Evolutionary conservation across 2,329 filamentous ascomycete genomes (phyloP).

Genomic region (Cordyceps farinosa): DNA sequence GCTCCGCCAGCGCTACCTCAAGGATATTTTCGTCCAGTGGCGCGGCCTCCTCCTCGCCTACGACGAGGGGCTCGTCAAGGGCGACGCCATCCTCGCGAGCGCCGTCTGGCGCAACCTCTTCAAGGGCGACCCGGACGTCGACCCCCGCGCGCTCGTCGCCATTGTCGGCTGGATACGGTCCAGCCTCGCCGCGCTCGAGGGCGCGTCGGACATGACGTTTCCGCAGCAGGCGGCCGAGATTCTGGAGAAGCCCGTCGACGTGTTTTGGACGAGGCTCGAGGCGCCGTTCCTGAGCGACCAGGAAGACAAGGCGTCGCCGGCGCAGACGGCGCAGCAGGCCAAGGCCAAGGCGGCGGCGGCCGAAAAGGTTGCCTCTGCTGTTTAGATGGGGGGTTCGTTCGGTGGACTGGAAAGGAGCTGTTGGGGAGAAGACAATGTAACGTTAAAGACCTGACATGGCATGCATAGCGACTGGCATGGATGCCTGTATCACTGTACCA

Average conservation of each 20-base stretch:
- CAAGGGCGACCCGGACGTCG: conserved; percentile 60
- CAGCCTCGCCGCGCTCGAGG: conserved; percentile 46
- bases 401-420: background rate
- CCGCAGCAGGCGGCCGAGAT: conserved; percentile 31
- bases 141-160: conserved; percentile 49
- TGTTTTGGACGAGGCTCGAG: conserved; percentile 45
- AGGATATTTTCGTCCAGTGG: conserved; percentile 93
- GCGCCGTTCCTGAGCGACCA: conserved; percentile 36
- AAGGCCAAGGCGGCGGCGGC: conserved; percentile 7
- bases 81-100: conserved; percentile 71
- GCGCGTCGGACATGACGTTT: conserved; percentile 44
- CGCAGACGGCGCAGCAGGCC: background rate
- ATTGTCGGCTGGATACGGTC: conserved; percentile 56
- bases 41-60: conserved; percentile 80
- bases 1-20: conserved; percentile 64
- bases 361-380: conserved; percentile 6
- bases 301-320: conserved; percentile 1
- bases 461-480: conserved; percentile 9
- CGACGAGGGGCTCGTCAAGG: conserved; percentile 74
- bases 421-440: background rate
- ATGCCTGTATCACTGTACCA: conserved; percentile 18
- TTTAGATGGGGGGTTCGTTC: background rate
- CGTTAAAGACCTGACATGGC: background rate
- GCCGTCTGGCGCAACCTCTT: conserved; percentile 94
- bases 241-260: conserved; percentile 34